Base-by-base conservation (phyloP, 2,329 filamentous ascomycete species). In the Talaromyces sp. region DNA sequence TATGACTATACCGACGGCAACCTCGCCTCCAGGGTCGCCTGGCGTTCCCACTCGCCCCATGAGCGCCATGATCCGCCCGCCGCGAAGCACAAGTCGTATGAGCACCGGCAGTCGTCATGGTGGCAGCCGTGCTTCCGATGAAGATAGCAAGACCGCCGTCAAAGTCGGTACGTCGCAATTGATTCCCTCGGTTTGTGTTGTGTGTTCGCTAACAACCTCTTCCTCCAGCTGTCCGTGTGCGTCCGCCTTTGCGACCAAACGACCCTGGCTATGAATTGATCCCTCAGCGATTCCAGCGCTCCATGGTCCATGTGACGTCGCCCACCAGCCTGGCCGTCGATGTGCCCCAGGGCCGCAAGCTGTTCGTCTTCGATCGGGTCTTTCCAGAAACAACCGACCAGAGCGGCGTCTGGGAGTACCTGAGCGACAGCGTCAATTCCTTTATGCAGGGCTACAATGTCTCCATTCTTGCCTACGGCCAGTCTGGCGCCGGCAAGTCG, bases 391-490 rank as follows among this genome's bases (percentile, higher is more conserved):
- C 95, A 2, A 83, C 92, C 7, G 84, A 86, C 63, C 95, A 99
- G 75, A 90, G 95, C 67, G 94, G 93, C 54, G 80, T 99, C 54
- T 99, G 94, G 91, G 90, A 96, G 54, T 99, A 99, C 71, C 82
- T 99, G 56, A 87, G 87, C 65, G 95, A 99, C 68, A 96, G 92
- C 69, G 90, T 98, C 68, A 87, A 83, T 68, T 91, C 93, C 2
- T 99, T 99, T 69, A 81, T 95, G 1, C 92, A 97, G 73, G 95
- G 95, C 60, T 99, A 98, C 84, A 99, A 99, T 85, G 95, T 99
- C 62, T 99, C 95, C 3, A 87, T 99, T 56, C 81, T 99, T 69
- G 95, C 95, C 55, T 99, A 99, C 72, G 95, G 95, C 67, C 95
- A 99, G 80, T 99, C 95, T 31, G 95, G 95, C 61, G 92, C 95